Percentiles rank a stretch among this genome's conserved stretches.
Conservation (phyloP, 2,329 filamentous ascomycete species). For the Aspergillus tanneri region DNA sequence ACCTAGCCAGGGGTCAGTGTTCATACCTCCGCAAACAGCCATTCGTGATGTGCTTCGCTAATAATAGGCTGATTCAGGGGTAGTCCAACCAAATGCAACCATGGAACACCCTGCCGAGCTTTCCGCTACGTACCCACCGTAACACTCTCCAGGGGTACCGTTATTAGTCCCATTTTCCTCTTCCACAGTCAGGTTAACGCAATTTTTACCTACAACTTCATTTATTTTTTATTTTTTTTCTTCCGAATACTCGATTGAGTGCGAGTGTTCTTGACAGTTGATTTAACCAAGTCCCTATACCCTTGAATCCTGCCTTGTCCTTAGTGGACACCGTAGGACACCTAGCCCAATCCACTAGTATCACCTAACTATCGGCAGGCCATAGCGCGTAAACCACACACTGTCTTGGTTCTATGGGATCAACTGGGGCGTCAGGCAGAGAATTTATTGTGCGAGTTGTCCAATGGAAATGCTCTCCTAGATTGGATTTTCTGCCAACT, state of each 20-base stretch:
- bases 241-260: too few relatives aligned
- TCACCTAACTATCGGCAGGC: too few relatives aligned
- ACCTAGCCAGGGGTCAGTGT: background rate
- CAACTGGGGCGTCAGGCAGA: too few relatives aligned
- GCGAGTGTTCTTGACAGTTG: background rate
- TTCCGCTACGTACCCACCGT: slow-evolving; percentile 20
- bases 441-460: background rate
- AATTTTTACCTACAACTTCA: background rate
- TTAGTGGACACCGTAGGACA: slow-evolving; percentile 2
- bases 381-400: slow-evolving; percentile 8
- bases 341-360: background rate
- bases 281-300: background rate
- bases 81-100: slow-evolving; percentile 10
- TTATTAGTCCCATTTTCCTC: background rate
- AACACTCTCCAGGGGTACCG: slow-evolving; percentile 6
- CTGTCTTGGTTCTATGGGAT: slow-evolving; percentile 1
- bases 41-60: too few relatives aligned
- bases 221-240: too few relatives aligned
- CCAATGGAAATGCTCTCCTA: too few relatives aligned
- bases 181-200: background rate
- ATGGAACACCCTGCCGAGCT: slow-evolving; percentile 23
- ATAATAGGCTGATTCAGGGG: slow-evolving; percentile 14
- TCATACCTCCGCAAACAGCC: slow-evolving; percentile 6
- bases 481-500: too few relatives aligned
- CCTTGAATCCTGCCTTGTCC: background rate